phyloP scores from a whole-genome alignment of 352 stramenopile genomes.

The Discostella stelligera region DNA sequence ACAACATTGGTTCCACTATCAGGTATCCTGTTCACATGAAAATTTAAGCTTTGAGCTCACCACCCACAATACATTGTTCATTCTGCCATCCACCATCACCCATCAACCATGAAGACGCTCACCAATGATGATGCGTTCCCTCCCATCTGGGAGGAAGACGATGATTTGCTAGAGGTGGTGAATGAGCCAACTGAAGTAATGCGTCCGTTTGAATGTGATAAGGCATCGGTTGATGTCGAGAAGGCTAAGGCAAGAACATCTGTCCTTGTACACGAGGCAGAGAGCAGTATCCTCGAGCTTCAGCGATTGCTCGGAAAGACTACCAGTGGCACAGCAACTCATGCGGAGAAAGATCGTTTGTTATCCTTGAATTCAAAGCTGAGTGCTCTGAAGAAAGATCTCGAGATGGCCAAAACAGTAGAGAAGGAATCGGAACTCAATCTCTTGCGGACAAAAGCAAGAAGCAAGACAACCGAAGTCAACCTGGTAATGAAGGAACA shows the following conservation, averaged over 20 bases:
- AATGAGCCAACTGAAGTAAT: constrained; percentile 1
- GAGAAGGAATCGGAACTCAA: constrained; percentile 30
- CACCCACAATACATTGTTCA: too few species aligned
- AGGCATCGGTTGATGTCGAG: constrained; percentile 12
- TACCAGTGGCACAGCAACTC: constrained; percentile 30
- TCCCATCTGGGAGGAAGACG: constrained; percentile 32
- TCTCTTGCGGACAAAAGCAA: constrained; percentile 22
- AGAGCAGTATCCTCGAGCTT: constrained; percentile 35
- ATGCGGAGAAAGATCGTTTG: constrained; percentile 26
- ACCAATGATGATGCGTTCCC: constrained; percentile 12
- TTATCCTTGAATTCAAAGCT: constrained; percentile 39
- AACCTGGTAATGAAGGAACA: constrained; percentile 40
- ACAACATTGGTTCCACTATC: too few species aligned
- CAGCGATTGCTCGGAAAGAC: constrained; percentile 28
- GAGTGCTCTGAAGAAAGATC: constrained; percentile 27
- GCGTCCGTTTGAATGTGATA: constrained; percentile 13
- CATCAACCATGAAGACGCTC: constrained; percentile 1
- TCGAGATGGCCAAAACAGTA: constrained; percentile 25
- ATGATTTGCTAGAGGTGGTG: constrained; percentile 28
- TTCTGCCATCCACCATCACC: too few species aligned
- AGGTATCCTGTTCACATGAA: too few species aligned
- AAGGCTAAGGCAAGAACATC: constrained; percentile 29
- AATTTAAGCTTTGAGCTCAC: too few species aligned
- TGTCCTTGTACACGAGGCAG: constrained; percentile 29
- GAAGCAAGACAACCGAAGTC: constrained; percentile 33